Conservation (phyloP, 1,284 basidiomycete genomes). For the Cystobasidium sp. region DNA sequence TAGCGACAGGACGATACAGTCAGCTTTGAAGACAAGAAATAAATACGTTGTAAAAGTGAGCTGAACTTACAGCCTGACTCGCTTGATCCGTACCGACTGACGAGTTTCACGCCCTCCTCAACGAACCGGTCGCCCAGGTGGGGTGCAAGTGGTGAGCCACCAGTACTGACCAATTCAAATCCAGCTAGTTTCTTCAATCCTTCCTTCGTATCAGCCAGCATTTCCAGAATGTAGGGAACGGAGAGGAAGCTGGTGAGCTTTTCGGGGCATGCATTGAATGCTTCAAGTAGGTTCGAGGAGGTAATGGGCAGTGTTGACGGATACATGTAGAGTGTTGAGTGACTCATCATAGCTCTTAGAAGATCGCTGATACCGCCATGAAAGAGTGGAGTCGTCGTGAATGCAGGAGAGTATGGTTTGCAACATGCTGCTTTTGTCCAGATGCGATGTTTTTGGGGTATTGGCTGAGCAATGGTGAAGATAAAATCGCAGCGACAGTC, state of each 20-base stretch:
- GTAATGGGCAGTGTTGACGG: conserved; percentile 57
- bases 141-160: conserved; percentile 59
- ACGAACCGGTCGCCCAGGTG: conserved; percentile 66
- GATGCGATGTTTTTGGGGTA: conserved; percentile 59
- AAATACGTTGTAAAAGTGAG: neutral
- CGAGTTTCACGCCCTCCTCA: conserved; percentile 62
- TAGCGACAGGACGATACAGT: neutral
- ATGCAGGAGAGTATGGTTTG: conserved; percentile 53
- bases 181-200: conserved; percentile 60
- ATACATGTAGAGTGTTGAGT: conserved; percentile 57
- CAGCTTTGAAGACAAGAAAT: neutral
- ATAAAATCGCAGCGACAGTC: neutral
- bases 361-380: conserved; percentile 60
- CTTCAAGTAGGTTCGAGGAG: conserved; percentile 52
- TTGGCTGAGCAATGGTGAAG: conserved; percentile 57
- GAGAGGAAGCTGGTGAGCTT: conserved; percentile 40
- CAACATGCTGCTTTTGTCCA: conserved; percentile 49
- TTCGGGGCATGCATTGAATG: conserved; percentile 53
- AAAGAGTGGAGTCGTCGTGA: conserved; percentile 60
- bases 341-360: conserved; percentile 58
- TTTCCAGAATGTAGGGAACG: conserved; percentile 60
- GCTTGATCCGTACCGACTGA: conserved; percentile 64
- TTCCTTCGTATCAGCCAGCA: conserved; percentile 63
- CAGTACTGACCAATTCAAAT: conserved; percentile 64
- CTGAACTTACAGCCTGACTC: conserved; percentile 57